Evolutionary conservation across 306 rosid species (phyloP), one percentile per base, ranked within the genome.

Genomic region (Cicer yamashitae): DNA sequence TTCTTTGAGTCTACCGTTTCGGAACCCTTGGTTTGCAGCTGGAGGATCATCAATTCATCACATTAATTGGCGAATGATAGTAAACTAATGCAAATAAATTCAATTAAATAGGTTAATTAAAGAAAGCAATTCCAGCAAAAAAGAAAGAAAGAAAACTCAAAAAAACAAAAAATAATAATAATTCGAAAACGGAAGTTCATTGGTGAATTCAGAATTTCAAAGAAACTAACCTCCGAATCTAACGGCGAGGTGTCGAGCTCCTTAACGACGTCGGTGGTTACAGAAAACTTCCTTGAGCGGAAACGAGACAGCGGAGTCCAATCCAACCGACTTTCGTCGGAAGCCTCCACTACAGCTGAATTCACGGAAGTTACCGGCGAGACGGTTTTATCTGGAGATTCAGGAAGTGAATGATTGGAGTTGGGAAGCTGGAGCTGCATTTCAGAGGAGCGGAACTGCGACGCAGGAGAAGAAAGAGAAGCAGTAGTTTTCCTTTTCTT

Each of bases 201-300:
- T 41, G 17, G 34, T 1, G 67, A 69, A 58, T 30, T 61, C 50
- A 74, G 79, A 70, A 66, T 78, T 65, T 10, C 0, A 20, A 20
- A 80, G 54, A 54, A 75, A 50, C 51, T 52, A 72, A 89, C 98
- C 97, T 89, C 83, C 73, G 82, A 91, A 91, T 88, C 91, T 69
- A 82, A 67, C 70, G 64, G 78, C 44, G 71, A 30, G 68, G 68
- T 48, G 51, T 74, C 65, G 25, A 39, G 80, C 41, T 67, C 74
- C 67, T 58, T 59, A 10, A 20, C 74, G 77, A 60, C 79, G 76
- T 84, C 80, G 64, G 58, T 44, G 25, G 79, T 63, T 52, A 72
- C 85, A 18, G 18, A 76, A 14, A 51, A 25, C 9, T 56, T 25
- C 74, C 82, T 67, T 77, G 87, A 80, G 70, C 89, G 84, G 76